These are phyloP conservation scores for Cyberlindnera sargentensis DNA, from an alignment of 805 yeast genomes.

Conservation along the genomic window DNA sequence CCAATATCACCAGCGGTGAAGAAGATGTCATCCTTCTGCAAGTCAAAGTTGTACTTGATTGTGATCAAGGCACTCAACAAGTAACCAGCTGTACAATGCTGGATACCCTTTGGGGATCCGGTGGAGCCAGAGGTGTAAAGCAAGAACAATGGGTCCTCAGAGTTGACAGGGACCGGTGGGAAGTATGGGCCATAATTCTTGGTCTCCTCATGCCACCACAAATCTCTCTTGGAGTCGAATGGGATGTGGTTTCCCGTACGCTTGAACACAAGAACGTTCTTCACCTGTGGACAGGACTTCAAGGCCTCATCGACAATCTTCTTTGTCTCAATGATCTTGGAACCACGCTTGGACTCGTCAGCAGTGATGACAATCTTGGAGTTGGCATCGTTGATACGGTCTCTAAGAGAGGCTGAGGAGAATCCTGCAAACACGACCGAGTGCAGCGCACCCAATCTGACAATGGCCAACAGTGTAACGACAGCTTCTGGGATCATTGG, in stretches of 20 bases:
- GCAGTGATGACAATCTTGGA: slow-evolving; percentile 70
- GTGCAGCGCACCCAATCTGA: slow-evolving; percentile 77
- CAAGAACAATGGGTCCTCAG: slow-evolving; percentile 80
- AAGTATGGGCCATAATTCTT: slow-evolving; percentile 58
- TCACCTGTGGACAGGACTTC: slow-evolving; percentile 55
- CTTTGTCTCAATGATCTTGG: slow-evolving; percentile 73
- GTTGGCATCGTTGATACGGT: slow-evolving; percentile 78
- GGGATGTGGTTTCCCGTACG: slow-evolving; percentile 58
- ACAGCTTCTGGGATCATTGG: slow-evolving; percentile 85
- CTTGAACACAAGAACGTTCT: slow-evolving; percentile 63
- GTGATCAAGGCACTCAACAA: slow-evolving; percentile 67
- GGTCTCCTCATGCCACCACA: slow-evolving; percentile 71
- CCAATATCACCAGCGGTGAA: slow-evolving; percentile 91
- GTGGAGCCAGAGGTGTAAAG: slow-evolving; percentile 84
- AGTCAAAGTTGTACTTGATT: slow-evolving; percentile 70
- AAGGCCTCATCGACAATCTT: slow-evolving; percentile 79
- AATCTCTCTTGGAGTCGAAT: slow-evolving; percentile 52
- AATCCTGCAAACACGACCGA: slow-evolving; percentile 85
- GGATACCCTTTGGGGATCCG: slow-evolving; percentile 85
- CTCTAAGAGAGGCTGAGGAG: slow-evolving; percentile 84
- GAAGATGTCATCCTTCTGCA: slow-evolving; percentile 64
- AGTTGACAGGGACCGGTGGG: slow-evolving; percentile 66
- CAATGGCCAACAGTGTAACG: slow-evolving; percentile 67
- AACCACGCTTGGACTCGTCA: slow-evolving; percentile 81
- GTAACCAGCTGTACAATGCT: slow-evolving; percentile 76